Evolutionary conservation across 176 grass and related monocot species (phyloP).

Genomic region (Avena insularis): DNA sequence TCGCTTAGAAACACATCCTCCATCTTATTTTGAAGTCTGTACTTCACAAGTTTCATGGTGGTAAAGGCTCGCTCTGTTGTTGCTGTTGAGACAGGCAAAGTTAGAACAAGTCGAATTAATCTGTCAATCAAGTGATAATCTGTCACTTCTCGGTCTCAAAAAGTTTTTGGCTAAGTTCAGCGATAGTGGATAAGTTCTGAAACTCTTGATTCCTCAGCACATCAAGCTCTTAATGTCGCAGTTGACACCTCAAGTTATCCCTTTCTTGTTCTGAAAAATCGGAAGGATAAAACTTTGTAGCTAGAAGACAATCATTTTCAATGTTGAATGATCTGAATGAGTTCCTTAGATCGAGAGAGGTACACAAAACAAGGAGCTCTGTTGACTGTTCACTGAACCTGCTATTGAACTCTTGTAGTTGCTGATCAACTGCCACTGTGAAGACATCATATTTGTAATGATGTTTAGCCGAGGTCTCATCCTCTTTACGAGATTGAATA

Average conservation of each 20-base stretch:
- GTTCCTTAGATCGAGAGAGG: not conserved
- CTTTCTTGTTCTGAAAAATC: conserved; percentile 16
- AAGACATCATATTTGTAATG: conserved; percentile 3
- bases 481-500: not conserved
- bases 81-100: not conserved
- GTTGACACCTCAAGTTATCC: not conserved
- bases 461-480: not conserved
- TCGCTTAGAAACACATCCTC: not conserved
- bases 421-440: not conserved
- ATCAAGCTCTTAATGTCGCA: conserved; percentile 16
- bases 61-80: not conserved
- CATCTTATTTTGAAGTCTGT: not conserved
- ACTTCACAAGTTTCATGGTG: conserved; percentile 10
- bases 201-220: not conserved
- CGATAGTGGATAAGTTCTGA: not conserved
- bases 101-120: not conserved
- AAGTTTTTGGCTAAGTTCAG: not conserved
- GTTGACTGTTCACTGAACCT: not conserved
- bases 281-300: not conserved
- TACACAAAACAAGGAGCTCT: not conserved
- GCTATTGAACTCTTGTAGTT: not conserved
- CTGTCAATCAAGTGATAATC: conserved; percentile 1
- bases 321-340: not conserved
- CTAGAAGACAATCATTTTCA: no score
- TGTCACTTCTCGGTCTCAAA: not conserved